Base-by-base conservation (phyloP, 164 flowering plant species). In the Cinnamomum micranthum region DNA sequence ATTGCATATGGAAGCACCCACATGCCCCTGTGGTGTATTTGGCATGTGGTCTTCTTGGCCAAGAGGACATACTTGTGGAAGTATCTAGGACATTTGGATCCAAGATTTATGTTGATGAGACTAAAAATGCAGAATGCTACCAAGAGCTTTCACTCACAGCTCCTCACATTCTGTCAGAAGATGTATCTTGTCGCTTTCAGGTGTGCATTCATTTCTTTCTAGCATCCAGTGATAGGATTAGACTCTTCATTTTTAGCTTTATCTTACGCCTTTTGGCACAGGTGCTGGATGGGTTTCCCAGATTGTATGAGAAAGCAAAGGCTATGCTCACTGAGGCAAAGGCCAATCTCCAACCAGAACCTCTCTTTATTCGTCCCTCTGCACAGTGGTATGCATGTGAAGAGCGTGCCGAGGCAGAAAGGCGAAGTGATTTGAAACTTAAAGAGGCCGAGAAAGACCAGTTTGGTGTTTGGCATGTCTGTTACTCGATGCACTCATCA, bases 1-100 rank as follows among this genome's bases (percentile, higher is more conserved):
- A 87, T 80, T 93, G 98, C 80, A 92, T 93, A 84, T 93, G 98
- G 98, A 89, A 88, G 83, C 95, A 93, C 78, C 97, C 98, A n/a
- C 78, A 87, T 80, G 90, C 93, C 50, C 80, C 85, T 3, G 73
- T 78, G 11, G 95, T 92, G 22, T 92, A 92, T 81, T 88, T 93
- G 74, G 80, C 87, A 51, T 90, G 98, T 65, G 89, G 89, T 85
- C 84, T 93, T 65, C 95, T 93, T 62, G 98, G 95, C 69, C 98
- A 89, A 81, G 97, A 92, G 79, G 92, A 92, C 47, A 85, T 93
- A 72, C 88, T 93, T 23, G 81, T 77, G 11, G 80, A 81, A 52
- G 94, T 93, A n/a, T 87, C 86, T 50, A 79, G 74, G 83, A 88
- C 91, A 71, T 93, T 93, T 84, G 97, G 98, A 47, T 86, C 89